Percentiles rank a stretch among this genome's conserved stretches.
Conservation (phyloP, 164 flowering plant genomes). For the Piper longum region DNA sequence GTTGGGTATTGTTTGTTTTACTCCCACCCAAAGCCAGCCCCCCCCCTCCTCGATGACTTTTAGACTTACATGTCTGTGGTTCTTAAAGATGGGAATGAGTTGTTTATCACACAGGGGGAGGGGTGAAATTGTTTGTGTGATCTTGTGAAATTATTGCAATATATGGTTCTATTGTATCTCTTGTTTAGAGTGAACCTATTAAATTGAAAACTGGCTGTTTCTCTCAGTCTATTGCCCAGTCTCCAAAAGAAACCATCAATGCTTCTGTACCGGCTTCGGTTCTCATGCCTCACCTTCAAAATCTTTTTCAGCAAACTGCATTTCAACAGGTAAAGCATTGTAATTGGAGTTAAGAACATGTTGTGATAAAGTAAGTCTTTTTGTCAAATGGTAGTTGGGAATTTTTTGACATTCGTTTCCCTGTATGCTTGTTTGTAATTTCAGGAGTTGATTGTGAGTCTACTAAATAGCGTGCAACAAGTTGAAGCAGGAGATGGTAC, state of each 20-base stretch:
- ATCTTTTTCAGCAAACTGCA: conserved; percentile 82
- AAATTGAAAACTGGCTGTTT: not conserved
- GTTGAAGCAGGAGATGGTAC: conserved; percentile 67
- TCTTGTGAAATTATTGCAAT: not conserved
- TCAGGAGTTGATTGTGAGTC: conserved; percentile 65
- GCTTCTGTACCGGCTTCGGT: conserved; percentile 33
- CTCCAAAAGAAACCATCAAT: conserved; percentile 38
- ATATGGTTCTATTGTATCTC: too few species aligned
- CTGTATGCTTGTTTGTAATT: conserved; percentile 3
- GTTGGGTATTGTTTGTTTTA: too few species aligned
- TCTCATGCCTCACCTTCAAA: conserved; percentile 85
- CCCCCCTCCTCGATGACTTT: not conserved
- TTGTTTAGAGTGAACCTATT: too few species aligned
- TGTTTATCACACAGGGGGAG: not conserved
- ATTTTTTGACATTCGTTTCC: too few species aligned
- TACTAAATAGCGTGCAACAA: conserved; percentile 60
- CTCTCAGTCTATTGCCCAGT: conserved; percentile 35
- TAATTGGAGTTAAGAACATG: not conserved
- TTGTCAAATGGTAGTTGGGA: not conserved
- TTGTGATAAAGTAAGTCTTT: too few species aligned
- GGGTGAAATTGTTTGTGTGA: not conserved
- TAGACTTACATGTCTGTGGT: not conserved
- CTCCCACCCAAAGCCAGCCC: too few species aligned
- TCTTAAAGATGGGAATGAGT: not conserved
- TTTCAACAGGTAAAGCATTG: conserved; percentile 57